Percentiles rank a stretch among this genome's conserved stretches.
Evolutionary conservation across 805 yeast species (phyloP).

Genomic region (Myxozyma vanderwaltii): DNA sequence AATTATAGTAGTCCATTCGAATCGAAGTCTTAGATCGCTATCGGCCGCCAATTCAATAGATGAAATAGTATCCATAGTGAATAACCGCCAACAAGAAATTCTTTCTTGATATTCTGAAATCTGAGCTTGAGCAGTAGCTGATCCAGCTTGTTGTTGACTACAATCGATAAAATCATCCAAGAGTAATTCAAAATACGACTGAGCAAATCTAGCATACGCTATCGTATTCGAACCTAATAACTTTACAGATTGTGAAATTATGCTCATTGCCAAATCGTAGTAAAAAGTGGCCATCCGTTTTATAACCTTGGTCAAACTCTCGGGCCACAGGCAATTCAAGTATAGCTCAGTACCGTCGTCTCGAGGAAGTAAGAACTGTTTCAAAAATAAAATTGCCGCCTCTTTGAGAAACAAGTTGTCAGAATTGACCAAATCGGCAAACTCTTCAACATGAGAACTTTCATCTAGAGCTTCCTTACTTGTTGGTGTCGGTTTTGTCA

Average conservation of each 20-base stretch:
- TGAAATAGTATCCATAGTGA: constrained; percentile 9
- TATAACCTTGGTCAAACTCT: constrained; percentile 3
- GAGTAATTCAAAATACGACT: constrained; percentile 32
- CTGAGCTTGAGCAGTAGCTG: background rate
- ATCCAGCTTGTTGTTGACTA: constrained; percentile 11
- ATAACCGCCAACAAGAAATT: constrained; percentile 6
- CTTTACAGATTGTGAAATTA: constrained; percentile 9
- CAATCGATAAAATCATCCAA: constrained; percentile 30
- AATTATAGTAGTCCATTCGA: constrained; percentile 54
- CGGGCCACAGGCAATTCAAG: constrained; percentile 25
- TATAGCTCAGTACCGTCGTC: constrained; percentile 16
- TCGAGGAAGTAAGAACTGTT: constrained; percentile 18
- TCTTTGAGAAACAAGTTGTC: constrained; percentile 1
- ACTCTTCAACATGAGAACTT: constrained; percentile 9
- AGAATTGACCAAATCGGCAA: constrained; percentile 4
- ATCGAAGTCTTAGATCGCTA: constrained; percentile 36
- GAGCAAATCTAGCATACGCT: constrained; percentile 12
- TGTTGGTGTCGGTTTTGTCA: background rate
- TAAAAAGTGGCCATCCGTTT: constrained; percentile 11
- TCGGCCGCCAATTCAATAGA: background rate
- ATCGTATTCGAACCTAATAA: background rate
- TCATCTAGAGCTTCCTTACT: background rate
- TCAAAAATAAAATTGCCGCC: constrained; percentile 5
- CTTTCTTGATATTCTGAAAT: constrained; percentile 6
- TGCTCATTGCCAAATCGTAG: constrained; percentile 4